Percentiles rank a stretch among this genome's conserved stretches.
Evolutionary conservation across 805 yeast species (phyloP).

Genomic region (Saccharomycopsis sp.): DNA sequence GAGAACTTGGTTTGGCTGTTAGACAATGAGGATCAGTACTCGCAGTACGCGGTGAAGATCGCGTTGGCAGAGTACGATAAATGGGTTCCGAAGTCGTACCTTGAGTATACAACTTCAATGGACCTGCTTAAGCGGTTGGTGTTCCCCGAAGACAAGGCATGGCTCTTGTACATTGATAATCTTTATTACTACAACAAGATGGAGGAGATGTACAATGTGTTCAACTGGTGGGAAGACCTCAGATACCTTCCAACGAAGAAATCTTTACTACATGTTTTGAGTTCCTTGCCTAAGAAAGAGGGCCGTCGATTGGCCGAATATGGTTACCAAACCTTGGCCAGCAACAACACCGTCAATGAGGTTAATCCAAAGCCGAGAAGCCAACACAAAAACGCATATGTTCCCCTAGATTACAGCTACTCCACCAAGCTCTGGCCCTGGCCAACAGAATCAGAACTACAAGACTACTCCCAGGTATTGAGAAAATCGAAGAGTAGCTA

Average conservation of each 20-base stretch:
- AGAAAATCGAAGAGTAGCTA: no score
- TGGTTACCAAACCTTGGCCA: not conserved
- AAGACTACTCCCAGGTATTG: no score
- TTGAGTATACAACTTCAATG: not conserved
- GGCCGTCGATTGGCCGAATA: conserved; percentile 1
- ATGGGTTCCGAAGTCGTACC: conserved; percentile 29
- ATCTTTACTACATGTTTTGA: conserved; percentile 27
- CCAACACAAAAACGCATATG: not conserved
- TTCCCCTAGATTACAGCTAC: conserved; percentile 10
- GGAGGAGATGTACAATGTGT: conserved; percentile 40
- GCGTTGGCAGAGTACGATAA: conserved; percentile 48
- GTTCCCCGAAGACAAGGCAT: conserved; percentile 39
- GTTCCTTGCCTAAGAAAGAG: conserved; percentile 4
- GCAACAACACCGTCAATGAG: not conserved
- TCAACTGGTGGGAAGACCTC: conserved; percentile 47
- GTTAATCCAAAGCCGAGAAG: not conserved
- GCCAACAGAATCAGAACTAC: conserved; percentile 17
- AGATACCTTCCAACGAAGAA: conserved; percentile 34
- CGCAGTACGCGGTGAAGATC: conserved; percentile 49
- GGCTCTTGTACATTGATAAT: conserved; percentile 45
- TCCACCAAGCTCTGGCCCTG: conserved; percentile 19
- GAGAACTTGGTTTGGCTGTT: conserved; percentile 37
- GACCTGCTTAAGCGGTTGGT: no score
- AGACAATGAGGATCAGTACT: no score
- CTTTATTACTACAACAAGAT: conserved; percentile 39